These are phyloP conservation scores for Candida sphagnicola DNA, from an alignment of 805 yeast genomes.

Conservation along the genomic window DNA sequence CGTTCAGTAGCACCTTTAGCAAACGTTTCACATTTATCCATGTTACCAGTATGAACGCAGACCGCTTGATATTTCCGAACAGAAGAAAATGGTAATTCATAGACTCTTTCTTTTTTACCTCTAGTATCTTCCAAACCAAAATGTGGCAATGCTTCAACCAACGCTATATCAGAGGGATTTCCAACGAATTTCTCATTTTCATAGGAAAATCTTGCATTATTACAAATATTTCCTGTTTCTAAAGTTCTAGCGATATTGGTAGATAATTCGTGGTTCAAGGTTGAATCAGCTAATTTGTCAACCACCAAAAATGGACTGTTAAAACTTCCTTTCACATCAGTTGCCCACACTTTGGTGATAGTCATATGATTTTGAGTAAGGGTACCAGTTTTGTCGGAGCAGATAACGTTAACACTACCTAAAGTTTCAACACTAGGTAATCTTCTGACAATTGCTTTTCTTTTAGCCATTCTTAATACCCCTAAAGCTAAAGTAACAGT, in stretches of 20 bases:
- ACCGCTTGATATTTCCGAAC: conserved; percentile 90
- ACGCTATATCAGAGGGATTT: conserved; percentile 92
- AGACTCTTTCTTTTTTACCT: conserved; percentile 50
- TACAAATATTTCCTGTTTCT: conserved; percentile 69
- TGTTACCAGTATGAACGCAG: conserved; percentile 55
- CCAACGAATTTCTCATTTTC: conserved; percentile 76
- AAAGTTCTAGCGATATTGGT: conserved; percentile 53
- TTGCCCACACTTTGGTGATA: conserved; percentile 76
- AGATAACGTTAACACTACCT: conserved; percentile 90
- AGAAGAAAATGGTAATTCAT: conserved; percentile 84
- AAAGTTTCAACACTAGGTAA: conserved; percentile 93
- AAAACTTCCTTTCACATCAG: conserved; percentile 47
- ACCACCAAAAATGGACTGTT: conserved; percentile 41
- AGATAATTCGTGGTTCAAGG: conserved; percentile 43
- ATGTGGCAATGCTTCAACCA: conserved; percentile 66
- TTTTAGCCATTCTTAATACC: conserved; percentile 91
- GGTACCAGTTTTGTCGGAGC: conserved; percentile 84
- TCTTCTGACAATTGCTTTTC: conserved; percentile 90
- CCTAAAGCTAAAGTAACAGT: conserved; percentile 97
- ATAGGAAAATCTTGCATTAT: conserved; percentile 64
- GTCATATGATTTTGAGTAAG: conserved; percentile 91
- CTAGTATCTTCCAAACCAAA: conserved; percentile 75
- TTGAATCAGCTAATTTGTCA: conserved; percentile 42
- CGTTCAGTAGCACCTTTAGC: conserved; percentile 92
- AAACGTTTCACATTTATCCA: conserved; percentile 52